Base-by-base conservation (phyloP, 2,329 filamentous ascomycete species). In the Teratosphaeria pseudoeucalypti region DNA sequence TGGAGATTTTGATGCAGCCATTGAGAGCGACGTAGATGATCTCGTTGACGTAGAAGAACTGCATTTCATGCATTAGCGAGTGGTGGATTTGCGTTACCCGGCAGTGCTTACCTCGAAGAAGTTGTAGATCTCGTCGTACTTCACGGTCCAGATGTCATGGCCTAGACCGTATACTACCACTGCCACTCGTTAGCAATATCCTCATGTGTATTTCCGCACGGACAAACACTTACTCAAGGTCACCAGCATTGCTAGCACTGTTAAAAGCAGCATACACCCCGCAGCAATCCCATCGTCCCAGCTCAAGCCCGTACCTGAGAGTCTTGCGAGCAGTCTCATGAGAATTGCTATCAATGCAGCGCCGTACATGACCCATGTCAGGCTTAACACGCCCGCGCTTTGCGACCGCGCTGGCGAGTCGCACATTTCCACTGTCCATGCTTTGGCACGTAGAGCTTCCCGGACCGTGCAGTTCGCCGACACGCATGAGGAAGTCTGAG, bases 91-190 rank as follows among this genome's bases (percentile, higher is more conserved):
- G 0, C 19, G 6, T 10, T n/a, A 10, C 2, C 23, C 19, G 43
- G n/a, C n/a, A 49, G 9, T 19, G 43, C 19, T 23, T 49, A 49
- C 43, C 43, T 49, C 43, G 16, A 49, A 49, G 34, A 57, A 61
- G 37, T 57, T 58, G 54, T 61, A 56, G 34, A 56, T n/a, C 19
- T 63, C 55, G 5, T 62, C 58, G 34, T 63, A 63, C 2, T 58
- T 58, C 10, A 64, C 57, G 11, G 57, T 63, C 63, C 63, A 64
- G 52, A 64, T 63, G 19, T 67, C 67, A 56, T 64, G 64, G 1
- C 65, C 66, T 6, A 68, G 60, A 14, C 66, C 67, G 11, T 60
- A 27, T 12, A 65, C 57, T 9, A 63, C 63, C 54, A 64, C 60
- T 64, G 19, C n/a, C 19, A n/a, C 16, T n/a, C n/a, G 19, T 49